Percentiles rank a stretch among this genome's conserved stretches.
phyloP scores from a whole-genome alignment of 306 rosid genomes.

The Ormosia emarginata region DNA sequence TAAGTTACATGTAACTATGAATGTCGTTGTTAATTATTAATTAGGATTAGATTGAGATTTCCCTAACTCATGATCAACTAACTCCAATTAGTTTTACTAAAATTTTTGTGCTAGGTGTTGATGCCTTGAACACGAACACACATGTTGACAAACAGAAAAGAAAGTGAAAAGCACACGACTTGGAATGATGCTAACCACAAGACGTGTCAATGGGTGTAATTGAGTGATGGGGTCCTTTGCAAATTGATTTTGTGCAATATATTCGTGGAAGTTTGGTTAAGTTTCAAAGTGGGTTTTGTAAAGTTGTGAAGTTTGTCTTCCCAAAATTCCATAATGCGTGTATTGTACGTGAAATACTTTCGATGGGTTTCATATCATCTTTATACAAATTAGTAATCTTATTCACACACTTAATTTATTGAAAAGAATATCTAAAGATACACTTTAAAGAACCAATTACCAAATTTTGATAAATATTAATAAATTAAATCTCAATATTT shows the following conservation, averaged over 20 bases:
- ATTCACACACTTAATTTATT: neutral
- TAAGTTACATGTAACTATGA: neutral
- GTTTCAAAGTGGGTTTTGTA: slow-evolving; percentile 16
- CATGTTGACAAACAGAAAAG: slow-evolving; percentile 33
- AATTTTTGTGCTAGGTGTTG: slow-evolving; percentile 16
- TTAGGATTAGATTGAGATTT: slow-evolving; percentile 4
- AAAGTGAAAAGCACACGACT: slow-evolving; percentile 16
- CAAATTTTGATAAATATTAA: too few relatives aligned
- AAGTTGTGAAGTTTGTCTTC: neutral
- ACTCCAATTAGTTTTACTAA: neutral
- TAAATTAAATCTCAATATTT: too few relatives aligned
- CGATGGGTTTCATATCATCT: neutral
- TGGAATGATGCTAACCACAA: slow-evolving; percentile 17
- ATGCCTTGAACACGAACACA: neutral
- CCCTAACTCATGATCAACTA: neutral
- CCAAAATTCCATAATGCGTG: slow-evolving; percentile 12
- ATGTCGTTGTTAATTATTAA: neutral
- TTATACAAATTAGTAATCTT: neutral
- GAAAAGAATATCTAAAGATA: neutral
- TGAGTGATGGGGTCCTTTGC: slow-evolving; percentile 16
- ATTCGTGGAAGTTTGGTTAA: slow-evolving; percentile 23
- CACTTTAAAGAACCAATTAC: neutral
- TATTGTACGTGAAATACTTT: slow-evolving; percentile 7
- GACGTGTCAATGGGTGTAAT: slow-evolving; percentile 18
- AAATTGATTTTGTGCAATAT: slow-evolving; percentile 10